phyloP scores from a whole-genome alignment of 208 protist species.

The Paratrypanosoma confusum region DNA sequence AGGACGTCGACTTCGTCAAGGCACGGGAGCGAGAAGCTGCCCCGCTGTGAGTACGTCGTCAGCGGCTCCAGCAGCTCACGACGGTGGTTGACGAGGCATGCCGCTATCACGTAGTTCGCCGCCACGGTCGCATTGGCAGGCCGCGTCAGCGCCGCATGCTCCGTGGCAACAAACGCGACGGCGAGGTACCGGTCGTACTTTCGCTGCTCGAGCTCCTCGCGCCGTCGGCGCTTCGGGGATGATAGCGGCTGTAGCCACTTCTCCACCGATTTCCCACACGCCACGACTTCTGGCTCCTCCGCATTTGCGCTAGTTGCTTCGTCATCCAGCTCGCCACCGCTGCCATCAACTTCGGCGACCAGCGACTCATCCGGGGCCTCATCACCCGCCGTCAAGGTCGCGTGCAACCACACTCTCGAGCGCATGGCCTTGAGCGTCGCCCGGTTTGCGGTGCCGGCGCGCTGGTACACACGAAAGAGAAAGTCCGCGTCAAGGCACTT shows the following conservation, averaged over 20 bases:
- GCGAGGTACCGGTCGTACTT: slow-evolving; percentile 50
- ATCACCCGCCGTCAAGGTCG: not conserved
- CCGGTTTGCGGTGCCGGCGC: slow-evolving; percentile 43
- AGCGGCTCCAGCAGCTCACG: slow-evolving; percentile 52
- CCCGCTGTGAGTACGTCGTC: slow-evolving; percentile 36
- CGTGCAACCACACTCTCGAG: slow-evolving; percentile 5
- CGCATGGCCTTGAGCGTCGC: slow-evolving; percentile 21
- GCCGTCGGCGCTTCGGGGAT: slow-evolving; percentile 18
- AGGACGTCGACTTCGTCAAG: slow-evolving; percentile 61
- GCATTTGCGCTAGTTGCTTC: not conserved
- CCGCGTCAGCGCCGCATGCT: slow-evolving; percentile 40
- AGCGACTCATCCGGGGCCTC: not conserved
- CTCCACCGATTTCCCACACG: slow-evolving; percentile 17
- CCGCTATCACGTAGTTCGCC: slow-evolving; percentile 51
- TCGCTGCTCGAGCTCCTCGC: slow-evolving; percentile 33
- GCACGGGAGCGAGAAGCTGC: slow-evolving; percentile 42
- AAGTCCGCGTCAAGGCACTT: slow-evolving; percentile 49
- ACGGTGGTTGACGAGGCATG: slow-evolving; percentile 33
- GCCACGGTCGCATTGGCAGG: slow-evolving; percentile 41
- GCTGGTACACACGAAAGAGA: slow-evolving; percentile 32
- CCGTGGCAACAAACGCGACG: slow-evolving; percentile 57
- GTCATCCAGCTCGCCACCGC: not conserved
- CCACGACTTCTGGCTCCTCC: not conserved
- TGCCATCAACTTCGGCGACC: slow-evolving; percentile 2
- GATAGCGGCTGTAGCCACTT: slow-evolving; percentile 42